phyloP scores from a whole-genome alignment of 805 yeast species.

The Wickerhamiella dianesei region DNA sequence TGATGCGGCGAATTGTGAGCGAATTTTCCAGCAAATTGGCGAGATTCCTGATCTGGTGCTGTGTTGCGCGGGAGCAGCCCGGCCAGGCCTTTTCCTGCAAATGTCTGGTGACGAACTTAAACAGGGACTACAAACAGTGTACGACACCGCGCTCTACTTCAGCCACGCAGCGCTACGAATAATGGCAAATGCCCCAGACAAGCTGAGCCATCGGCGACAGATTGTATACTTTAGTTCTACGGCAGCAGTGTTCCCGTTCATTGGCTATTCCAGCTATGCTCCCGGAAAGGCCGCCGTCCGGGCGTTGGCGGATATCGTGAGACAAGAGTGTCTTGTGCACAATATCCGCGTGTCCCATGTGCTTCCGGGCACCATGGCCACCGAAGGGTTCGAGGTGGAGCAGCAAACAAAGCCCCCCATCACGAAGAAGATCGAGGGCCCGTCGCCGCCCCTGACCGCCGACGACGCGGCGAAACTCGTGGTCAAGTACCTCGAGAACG shows the following conservation, averaged over 20 bases:
- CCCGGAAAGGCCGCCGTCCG: constrained; percentile 78
- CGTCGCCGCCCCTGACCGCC: constrained; percentile 56
- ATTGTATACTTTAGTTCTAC: constrained; percentile 61
- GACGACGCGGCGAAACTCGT: constrained; percentile 53
- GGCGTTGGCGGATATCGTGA: constrained; percentile 56
- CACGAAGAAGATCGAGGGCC: constrained; percentile 72
- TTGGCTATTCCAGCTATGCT: constrained; percentile 84
- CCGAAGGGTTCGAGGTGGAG: constrained; percentile 79
- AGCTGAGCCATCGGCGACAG: constrained; percentile 29
- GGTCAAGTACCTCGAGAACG: constrained; percentile 40
- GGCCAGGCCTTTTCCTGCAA: constrained; percentile 66
- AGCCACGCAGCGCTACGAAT: constrained; percentile 42
- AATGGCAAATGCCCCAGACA: constrained; percentile 22
- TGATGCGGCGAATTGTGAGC: constrained; percentile 35
- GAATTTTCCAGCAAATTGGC: constrained; percentile 30
- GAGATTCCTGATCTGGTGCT: constrained; percentile 55
- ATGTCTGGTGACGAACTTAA: constrained; percentile 44
- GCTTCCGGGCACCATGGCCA: constrained; percentile 77
- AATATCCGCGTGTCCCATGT: constrained; percentile 59
- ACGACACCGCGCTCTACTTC: constrained; percentile 56
- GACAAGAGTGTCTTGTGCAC: constrained; percentile 67
- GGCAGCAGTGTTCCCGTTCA: constrained; percentile 71
- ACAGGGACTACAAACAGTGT: constrained; percentile 53
- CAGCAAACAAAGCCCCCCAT: constrained; percentile 74
- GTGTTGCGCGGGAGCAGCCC: constrained; percentile 80